Evolutionary conservation across 805 yeast species (phyloP).

Genomic region (Clavispora asparagi): DNA sequence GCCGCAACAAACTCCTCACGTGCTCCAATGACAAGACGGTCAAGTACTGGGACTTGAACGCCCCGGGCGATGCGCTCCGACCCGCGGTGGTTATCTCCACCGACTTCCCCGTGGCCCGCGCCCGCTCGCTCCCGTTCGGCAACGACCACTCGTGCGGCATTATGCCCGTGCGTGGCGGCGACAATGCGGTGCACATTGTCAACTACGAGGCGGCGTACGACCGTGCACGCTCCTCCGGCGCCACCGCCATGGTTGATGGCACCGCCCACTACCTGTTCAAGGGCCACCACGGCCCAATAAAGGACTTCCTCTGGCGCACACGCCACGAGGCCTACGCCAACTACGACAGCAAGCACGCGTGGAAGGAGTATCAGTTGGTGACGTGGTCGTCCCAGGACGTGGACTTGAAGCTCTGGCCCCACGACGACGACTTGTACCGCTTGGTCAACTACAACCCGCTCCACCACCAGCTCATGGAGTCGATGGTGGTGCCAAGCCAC

Average conservation of each 20-base stretch:
- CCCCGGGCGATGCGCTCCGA: not conserved
- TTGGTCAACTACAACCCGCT: constrained; percentile 35
- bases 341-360: constrained; percentile 47
- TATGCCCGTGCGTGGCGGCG: constrained; percentile 88
- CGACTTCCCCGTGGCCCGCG: constrained; percentile 83
- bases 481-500: constrained; percentile 1
- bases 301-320: constrained; percentile 84
- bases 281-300: constrained; percentile 82
- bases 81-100: constrained; percentile 62
- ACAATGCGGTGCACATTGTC: constrained; percentile 55
- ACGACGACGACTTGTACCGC: constrained; percentile 30
- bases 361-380: constrained; percentile 83
- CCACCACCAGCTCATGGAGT: constrained; percentile 20
- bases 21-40: constrained; percentile 85
- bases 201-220: constrained; percentile 37
- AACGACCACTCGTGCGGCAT: constrained; percentile 66
- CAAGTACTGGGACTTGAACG: constrained; percentile 26
- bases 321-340: constrained; percentile 37
- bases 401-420: constrained; percentile 80
- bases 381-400: constrained; percentile 88
- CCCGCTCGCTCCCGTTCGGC: constrained; percentile 87
- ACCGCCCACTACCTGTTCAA: constrained; percentile 45
- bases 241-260: constrained; percentile 20
- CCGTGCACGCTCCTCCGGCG: constrained; percentile 18
- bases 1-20: constrained; percentile 58